A percentile compares a stretch with the other conserved stretches of the same genome.
Evolutionary conservation across 768 basidiomycete species (phyloP).

Genomic region (Naganishia onofrii): DNA sequence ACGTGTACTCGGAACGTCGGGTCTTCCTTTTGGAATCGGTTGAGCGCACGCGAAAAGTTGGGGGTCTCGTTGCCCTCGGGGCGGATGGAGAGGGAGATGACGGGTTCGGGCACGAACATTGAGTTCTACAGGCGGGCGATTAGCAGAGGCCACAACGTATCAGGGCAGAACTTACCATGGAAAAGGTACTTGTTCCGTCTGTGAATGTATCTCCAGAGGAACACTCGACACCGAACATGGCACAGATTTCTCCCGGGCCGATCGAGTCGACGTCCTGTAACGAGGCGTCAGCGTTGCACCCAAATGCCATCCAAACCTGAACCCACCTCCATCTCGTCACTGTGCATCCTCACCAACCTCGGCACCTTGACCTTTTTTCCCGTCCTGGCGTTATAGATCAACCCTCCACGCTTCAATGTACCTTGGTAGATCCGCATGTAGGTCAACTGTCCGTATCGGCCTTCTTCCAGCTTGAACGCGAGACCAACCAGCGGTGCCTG

Average conservation of each 20-base stretch:
- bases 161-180: conserved; percentile 69
- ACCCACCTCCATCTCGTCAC: conserved; percentile 84
- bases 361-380: conserved; percentile 98
- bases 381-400: conserved; percentile 86
- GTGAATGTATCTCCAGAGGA: conserved; percentile 97
- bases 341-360: conserved; percentile 93
- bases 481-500: conserved; percentile 84
- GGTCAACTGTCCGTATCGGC: conserved; percentile 91
- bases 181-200: conserved; percentile 80
- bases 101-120: conserved; percentile 98
- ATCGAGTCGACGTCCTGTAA: conserved; percentile 75
- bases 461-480: conserved; percentile 98
- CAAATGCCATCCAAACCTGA: no score
- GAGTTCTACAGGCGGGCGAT: conserved; percentile 63
- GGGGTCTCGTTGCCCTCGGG: conserved; percentile 89
- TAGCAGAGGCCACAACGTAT: conserved; percentile 5
- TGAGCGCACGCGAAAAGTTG: conserved; percentile 92
- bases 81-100: conserved; percentile 91
- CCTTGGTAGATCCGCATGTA: conserved; percentile 99
- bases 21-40: conserved; percentile 97
- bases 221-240: conserved; percentile 98
- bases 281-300: not conserved
- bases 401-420: conserved; percentile 74
- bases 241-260: conserved; percentile 97
- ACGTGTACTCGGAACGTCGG: conserved; percentile 98